These are phyloP conservation scores for Boechera divaricarpa DNA, from an alignment of 345 rosid species.

Conservation along the genomic window DNA sequence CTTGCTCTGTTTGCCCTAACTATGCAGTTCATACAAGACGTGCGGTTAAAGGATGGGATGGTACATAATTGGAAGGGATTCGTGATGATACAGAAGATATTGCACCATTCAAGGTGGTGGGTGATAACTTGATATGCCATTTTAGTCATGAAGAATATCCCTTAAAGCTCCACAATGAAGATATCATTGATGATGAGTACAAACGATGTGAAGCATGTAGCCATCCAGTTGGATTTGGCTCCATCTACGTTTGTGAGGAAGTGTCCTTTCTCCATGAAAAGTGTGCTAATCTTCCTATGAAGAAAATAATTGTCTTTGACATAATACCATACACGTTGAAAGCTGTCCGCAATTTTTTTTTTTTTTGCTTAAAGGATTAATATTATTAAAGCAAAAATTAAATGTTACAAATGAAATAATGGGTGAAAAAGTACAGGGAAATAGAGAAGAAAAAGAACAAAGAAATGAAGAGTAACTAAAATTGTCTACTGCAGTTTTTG, in stretches of 20 bases:
- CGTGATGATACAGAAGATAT: neutral
- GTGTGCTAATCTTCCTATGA: slow-evolving; percentile 5
- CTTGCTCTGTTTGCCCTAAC: neutral
- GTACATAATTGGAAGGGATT: neutral
- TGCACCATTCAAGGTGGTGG: neutral
- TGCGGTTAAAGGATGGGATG: fast-evolving
- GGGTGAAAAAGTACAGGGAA: no score
- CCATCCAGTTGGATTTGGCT: neutral
- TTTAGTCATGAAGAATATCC: neutral
- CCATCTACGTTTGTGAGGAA: neutral
- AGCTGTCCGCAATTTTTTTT: no score
- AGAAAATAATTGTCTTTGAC: neutral
- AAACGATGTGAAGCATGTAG: neutral
- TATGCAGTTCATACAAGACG: neutral
- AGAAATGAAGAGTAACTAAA: no score
- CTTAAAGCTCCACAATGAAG: neutral
- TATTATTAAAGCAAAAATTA: no score
- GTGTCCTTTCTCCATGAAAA: slow-evolving; percentile 1
- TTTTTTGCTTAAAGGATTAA: no score
- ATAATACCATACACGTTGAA: neutral
- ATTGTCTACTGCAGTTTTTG: neutral
- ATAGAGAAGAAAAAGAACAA: no score
- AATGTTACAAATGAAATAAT: no score
- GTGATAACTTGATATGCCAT: neutral
- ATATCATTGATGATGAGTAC: neutral